phyloP scores from a whole-genome alignment of 1,284 basidiomycete species.

The Cystobasidium pallidum region DNA sequence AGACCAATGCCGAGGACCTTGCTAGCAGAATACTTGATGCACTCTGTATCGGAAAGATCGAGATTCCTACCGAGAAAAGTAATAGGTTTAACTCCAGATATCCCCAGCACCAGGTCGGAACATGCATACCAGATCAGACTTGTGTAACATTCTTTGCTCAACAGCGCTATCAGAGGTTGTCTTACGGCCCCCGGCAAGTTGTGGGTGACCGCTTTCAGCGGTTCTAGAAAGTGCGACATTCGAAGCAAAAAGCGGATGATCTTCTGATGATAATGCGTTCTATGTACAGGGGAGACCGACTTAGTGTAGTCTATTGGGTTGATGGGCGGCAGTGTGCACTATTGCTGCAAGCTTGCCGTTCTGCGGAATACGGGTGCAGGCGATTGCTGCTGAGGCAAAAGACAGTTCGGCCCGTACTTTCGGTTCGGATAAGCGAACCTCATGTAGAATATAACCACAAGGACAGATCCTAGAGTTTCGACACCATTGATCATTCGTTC shows the following conservation, averaged over 20 bases:
- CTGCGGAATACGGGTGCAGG: background rate
- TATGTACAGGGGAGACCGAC: slow-evolving; percentile 1
- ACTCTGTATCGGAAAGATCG: slow-evolving; percentile 76
- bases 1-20: slow-evolving; percentile 92
- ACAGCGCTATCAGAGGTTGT: slow-evolving; percentile 75
- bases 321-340: slow-evolving; percentile 33
- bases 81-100: background rate
- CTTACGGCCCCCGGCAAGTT: slow-evolving; percentile 76
- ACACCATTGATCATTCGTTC: background rate
- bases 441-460: no score
- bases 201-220: slow-evolving; percentile 57
- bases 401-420: background rate
- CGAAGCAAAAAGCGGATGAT: slow-evolving; percentile 25
- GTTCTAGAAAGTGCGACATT: slow-evolving; percentile 39
- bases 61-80: slow-evolving; percentile 62
- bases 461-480: background rate
- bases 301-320: background rate
- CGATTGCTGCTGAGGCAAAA: background rate
- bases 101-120: background rate
- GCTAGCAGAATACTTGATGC: slow-evolving; percentile 87
- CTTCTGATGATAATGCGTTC: slow-evolving; percentile 2
- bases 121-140: slow-evolving; percentile 72
- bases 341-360: background rate
- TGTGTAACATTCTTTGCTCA: slow-evolving; percentile 88
- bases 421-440: no score